phyloP scores from a whole-genome alignment of 2,329 filamentous ascomycete genomes.

The Aspergillus ibericus region DNA sequence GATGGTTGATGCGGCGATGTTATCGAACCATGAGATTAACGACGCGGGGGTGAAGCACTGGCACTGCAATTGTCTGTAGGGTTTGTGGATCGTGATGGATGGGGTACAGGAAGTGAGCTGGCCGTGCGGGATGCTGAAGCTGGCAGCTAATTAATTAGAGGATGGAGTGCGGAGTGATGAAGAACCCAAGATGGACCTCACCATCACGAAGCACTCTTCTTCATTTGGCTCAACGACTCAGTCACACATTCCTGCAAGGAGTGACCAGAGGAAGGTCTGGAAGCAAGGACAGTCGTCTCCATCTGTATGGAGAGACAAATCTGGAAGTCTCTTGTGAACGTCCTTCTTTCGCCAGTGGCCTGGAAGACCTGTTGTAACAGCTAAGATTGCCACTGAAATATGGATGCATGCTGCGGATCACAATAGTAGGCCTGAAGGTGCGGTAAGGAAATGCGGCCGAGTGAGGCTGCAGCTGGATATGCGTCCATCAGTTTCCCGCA shows the following conservation, averaged over 20 bases:
- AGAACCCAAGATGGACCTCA: not conserved
- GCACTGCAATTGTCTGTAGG: not conserved
- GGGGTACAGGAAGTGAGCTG: not conserved
- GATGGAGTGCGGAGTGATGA: not conserved
- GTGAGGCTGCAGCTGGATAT: not conserved
- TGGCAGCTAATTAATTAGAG: not conserved
- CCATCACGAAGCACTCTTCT: too few species aligned
- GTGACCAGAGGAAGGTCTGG: not conserved
- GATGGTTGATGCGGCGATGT: not conserved
- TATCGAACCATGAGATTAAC: slow-evolving; percentile 2
- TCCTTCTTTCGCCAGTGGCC: not conserved
- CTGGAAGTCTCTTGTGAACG: not conserved
- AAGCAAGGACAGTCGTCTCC: not conserved
- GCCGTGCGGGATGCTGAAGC: not conserved
- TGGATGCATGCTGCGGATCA: not conserved
- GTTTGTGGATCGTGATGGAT: not conserved
- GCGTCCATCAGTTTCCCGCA: not conserved
- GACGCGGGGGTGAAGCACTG: not conserved
- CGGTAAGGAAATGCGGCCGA: not conserved
- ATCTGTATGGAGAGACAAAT: not conserved
- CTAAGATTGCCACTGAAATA: not conserved
- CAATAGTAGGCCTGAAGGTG: not conserved
- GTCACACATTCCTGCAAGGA: not conserved
- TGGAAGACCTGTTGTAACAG: not conserved
- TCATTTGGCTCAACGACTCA: not conserved